Evolutionary conservation across 768 basidiomycete species (phyloP).

Genomic region (Boletus insuetus): DNA sequence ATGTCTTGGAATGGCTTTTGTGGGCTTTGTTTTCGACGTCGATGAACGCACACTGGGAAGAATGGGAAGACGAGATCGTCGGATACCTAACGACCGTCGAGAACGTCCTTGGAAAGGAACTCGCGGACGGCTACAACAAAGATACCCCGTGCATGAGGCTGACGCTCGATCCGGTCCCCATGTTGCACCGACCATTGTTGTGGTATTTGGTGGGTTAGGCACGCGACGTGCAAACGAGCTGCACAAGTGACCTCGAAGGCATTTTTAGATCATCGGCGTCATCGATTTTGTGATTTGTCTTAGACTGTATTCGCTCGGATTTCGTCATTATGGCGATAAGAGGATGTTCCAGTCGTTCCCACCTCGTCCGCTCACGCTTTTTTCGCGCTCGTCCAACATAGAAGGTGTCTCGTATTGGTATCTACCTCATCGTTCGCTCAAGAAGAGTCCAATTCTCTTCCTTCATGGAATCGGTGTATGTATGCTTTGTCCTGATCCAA

Average conservation of each 20-base stretch:
- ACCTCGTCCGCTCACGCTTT: conserved; percentile 43
- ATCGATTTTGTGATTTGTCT: conserved; percentile 47
- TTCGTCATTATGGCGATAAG: conserved; percentile 48
- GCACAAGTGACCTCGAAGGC: background rate
- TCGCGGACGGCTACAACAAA: conserved; percentile 41
- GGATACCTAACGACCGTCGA: conserved; percentile 47
- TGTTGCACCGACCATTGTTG: conserved; percentile 55
- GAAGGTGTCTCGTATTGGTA: conserved; percentile 45
- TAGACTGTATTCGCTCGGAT: conserved; percentile 42
- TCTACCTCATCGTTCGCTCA: conserved; percentile 45
- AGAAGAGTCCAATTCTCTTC: conserved; percentile 56
- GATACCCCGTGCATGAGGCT: conserved; percentile 46
- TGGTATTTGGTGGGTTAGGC: conserved; percentile 55
- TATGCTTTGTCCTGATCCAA: background rate
- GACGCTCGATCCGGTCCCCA: conserved; percentile 54
- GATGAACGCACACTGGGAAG: conserved; percentile 27
- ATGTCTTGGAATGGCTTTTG: conserved; percentile 59
- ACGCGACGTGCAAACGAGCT: background rate
- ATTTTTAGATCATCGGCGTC: conserved; percentile 47
- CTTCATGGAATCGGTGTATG: conserved; percentile 69
- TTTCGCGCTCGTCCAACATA: conserved; percentile 41
- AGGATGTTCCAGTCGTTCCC: conserved; percentile 48
- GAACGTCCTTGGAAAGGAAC: conserved; percentile 35
- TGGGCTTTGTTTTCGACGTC: conserved; percentile 59
- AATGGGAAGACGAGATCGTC: conserved; percentile 46